phyloP scores from a whole-genome alignment of 768 basidiomycete genomes.

The Mrakia hoshinonis region DNA sequence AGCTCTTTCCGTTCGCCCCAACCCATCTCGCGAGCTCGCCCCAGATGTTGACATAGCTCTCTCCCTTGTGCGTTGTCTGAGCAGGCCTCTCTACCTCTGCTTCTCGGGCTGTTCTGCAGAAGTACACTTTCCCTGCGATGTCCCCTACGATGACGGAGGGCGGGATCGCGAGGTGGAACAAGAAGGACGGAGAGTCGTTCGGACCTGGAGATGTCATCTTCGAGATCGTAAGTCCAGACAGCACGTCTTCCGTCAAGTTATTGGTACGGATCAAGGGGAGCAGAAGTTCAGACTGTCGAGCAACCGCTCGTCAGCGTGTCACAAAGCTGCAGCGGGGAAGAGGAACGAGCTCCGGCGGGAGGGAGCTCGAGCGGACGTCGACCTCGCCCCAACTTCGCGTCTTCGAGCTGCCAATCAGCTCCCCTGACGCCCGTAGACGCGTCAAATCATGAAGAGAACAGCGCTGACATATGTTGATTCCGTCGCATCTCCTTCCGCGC shows the following conservation, averaged over 20 bases:
- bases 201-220: conserved; percentile 84
- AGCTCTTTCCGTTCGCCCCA: neutral
- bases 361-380: neutral
- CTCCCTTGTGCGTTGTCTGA: conserved; percentile 10
- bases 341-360: neutral
- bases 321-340: neutral
- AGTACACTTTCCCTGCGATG: conserved; percentile 96
- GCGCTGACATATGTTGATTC: neutral
- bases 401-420: no score
- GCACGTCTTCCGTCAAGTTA: no score
- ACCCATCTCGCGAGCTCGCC: neutral
- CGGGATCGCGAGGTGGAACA: conserved; percentile 95
- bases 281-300: neutral
- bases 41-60: neutral
- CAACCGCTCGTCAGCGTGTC: neutral
- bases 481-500: neutral
- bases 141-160: conserved; percentile 99
- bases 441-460: neutral
- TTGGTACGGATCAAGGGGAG: no score
- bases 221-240: conserved; percentile 63
- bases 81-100: conserved; percentile 82
- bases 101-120: conserved; percentile 66
- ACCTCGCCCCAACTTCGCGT: no score
- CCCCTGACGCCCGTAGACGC: no score
- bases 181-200: conserved; percentile 87